These are phyloP conservation scores for Rhizopogon rudus DNA, from an alignment of 768 basidiomycete species.

Conservation along the genomic window DNA sequence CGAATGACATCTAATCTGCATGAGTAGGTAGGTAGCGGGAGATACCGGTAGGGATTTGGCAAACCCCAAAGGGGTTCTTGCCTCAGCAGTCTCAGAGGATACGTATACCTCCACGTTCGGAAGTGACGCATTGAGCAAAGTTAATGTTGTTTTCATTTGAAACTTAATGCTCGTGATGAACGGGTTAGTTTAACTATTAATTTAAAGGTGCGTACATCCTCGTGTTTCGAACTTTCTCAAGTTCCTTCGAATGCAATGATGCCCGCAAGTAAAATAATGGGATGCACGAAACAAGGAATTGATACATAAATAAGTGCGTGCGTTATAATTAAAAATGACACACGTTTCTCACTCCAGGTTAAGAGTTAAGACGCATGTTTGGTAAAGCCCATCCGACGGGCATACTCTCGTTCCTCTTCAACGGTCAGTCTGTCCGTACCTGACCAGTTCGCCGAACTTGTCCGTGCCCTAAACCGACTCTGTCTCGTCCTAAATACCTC, in stretches of 20 bases:
- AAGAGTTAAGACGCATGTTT: constrained; percentile 9
- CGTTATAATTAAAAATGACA: background rate
- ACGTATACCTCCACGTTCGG: too few relatives aligned
- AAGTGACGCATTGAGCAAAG: too few relatives aligned
- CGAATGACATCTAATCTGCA: too few relatives aligned
- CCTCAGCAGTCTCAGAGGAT: too few relatives aligned
- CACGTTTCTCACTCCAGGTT: constrained; percentile 11
- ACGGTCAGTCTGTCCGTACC: constrained; percentile 84
- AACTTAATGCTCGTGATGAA: too few relatives aligned
- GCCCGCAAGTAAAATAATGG: background rate
- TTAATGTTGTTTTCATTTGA: too few relatives aligned
- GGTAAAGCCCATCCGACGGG: constrained; percentile 83
- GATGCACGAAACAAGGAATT: background rate
- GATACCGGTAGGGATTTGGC: too few relatives aligned
- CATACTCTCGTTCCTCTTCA: constrained; percentile 86
- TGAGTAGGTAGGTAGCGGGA: too few relatives aligned
- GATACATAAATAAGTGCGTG: background rate
- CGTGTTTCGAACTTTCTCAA: too few relatives aligned
- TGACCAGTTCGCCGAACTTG: constrained; percentile 94
- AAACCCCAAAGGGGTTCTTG: too few relatives aligned
- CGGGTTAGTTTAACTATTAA: too few relatives aligned
- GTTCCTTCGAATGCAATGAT: background rate
- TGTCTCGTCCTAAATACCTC: constrained; percentile 82
- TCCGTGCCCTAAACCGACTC: constrained; percentile 81
- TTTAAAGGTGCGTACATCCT: too few relatives aligned